Percentiles rank a stretch among this genome's conserved stretches.
These are phyloP conservation scores for Monilinia laxa DNA, from an alignment of 2,329 filamentous ascomycete species.

Conservation along the genomic window DNA sequence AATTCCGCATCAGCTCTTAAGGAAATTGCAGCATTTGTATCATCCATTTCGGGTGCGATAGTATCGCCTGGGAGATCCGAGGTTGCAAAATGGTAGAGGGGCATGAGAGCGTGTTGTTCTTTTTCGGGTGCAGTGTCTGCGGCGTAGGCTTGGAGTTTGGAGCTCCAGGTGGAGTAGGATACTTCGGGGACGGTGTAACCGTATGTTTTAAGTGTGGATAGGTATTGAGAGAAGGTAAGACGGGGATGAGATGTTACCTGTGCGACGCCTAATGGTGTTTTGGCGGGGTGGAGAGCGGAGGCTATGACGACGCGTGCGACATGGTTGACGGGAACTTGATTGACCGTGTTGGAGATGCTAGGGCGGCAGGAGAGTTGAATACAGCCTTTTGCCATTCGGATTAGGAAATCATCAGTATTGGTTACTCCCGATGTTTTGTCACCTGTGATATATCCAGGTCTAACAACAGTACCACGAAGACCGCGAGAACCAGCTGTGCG, in stretches of 20 bases:
- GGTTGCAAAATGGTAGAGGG: conserved; percentile 71
- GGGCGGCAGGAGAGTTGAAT: conserved; percentile 74
- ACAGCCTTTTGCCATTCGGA: conserved; percentile 84
- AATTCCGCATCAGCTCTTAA: conserved; percentile 58
- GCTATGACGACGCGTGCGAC: conserved; percentile 80
- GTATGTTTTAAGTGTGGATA: conserved; percentile 68
- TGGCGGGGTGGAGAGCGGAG: conserved; percentile 44
- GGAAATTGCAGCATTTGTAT: conserved; percentile 62
- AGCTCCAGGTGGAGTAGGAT: conserved; percentile 67
- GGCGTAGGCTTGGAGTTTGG: conserved; percentile 58
- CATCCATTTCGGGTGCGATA: conserved; percentile 68
- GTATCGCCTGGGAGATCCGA: conserved; percentile 66
- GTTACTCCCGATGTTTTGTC: conserved; percentile 67
- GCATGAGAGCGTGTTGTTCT: conserved; percentile 69
- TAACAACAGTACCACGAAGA: conserved; percentile 70
- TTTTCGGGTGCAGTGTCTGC: conserved; percentile 48
- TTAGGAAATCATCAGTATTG: conserved; percentile 86
- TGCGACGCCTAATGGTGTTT: conserved; percentile 52
- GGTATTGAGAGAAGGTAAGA: conserved; percentile 73
- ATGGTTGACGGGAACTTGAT: conserved; percentile 83
- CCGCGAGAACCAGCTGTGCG: conserved; percentile 77
- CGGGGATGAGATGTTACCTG: conserved; percentile 81
- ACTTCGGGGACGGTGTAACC: conserved; percentile 70
- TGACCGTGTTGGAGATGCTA: conserved; percentile 81
- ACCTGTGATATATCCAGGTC: conserved; percentile 83